A percentile compares a stretch with the other conserved stretches of the same genome.
phyloP scores from a whole-genome alignment of 305 asterid species.

The Rubia tinctorum region DNA sequence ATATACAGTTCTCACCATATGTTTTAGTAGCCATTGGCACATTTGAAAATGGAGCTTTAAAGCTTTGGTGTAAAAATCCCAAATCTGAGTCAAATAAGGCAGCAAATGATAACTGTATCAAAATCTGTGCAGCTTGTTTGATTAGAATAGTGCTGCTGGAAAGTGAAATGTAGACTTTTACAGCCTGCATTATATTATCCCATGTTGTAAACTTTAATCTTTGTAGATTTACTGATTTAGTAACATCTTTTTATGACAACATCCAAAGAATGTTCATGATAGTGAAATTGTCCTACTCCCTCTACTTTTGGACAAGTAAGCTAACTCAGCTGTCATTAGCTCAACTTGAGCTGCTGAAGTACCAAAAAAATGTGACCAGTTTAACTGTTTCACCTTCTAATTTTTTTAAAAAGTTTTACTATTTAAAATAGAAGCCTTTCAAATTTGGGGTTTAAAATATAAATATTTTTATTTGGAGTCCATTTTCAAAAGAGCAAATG shows the following conservation, averaged over 20 bases:
- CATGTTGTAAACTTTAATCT: neutral
- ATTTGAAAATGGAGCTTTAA: neutral
- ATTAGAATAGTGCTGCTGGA: neutral
- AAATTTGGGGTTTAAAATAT: no score
- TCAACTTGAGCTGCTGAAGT: no score
- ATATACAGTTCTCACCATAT: neutral
- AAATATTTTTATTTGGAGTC: no score
- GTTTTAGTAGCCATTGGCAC: neutral
- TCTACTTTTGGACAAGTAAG: no score
- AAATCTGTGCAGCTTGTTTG: neutral
- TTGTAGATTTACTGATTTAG: neutral
- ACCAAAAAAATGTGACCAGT: no score
- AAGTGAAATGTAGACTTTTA: neutral
- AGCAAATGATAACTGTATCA: neutral
- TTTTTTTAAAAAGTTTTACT: no score
- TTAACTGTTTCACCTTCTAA: no score
- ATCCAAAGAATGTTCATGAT: no score
- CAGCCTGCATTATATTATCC: neutral
- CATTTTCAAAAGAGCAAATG: no score
- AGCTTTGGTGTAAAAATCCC: conserved; percentile 3
- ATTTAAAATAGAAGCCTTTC: no score
- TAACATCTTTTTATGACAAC: neutral
- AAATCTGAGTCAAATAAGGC: neutral
- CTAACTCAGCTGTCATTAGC: no score
- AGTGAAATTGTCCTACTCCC: no score